Evolutionary conservation across 2,329 filamentous ascomycete species (phyloP).

Genomic region (Bipolaris cookei): DNA sequence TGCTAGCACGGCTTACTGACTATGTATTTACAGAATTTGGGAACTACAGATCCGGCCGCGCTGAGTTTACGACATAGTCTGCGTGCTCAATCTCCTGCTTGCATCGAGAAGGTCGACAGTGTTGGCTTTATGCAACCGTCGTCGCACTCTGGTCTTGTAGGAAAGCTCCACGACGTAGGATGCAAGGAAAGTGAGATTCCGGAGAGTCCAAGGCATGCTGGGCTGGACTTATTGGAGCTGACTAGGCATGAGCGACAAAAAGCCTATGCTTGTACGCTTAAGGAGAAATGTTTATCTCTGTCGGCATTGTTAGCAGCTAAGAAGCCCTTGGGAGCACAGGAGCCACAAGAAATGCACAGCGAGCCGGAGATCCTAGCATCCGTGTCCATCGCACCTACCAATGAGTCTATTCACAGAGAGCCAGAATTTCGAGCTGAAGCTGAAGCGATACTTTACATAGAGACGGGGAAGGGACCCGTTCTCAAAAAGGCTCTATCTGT

Average conservation of each 20-base stretch:
- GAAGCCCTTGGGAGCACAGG: constrained; percentile 1
- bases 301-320: constrained; percentile 4
- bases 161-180: constrained; percentile 5
- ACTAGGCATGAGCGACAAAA: constrained; percentile 1
- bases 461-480: constrained; percentile 1
- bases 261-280: constrained; percentile 4
- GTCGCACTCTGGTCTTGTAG: constrained; percentile 2
- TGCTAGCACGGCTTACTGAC: constrained; percentile 10
- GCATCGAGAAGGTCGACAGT: constrained; percentile 7
- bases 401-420: constrained; percentile 3
- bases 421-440: constrained; percentile 1
- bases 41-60: constrained; percentile 5
- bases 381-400: background rate
- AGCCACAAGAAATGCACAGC: constrained; percentile 7
- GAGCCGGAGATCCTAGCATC: constrained; percentile 5
- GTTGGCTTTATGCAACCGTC: constrained; percentile 2
- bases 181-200: constrained; percentile 4
- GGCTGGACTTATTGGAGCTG: constrained; percentile 6
- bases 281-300: constrained; percentile 4
- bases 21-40: constrained; percentile 5
- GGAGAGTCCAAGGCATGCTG: constrained; percentile 3
- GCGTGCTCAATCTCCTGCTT: constrained; percentile 2
- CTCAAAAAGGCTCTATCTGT: constrained; percentile 4
- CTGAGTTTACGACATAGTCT: constrained; percentile 5
- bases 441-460: background rate